Evolutionary conservation across 31 red algal genomes (phyloP), one percentile per base, ranked within the genome.

Genomic region (Porphyra umbilicalis): DNA sequence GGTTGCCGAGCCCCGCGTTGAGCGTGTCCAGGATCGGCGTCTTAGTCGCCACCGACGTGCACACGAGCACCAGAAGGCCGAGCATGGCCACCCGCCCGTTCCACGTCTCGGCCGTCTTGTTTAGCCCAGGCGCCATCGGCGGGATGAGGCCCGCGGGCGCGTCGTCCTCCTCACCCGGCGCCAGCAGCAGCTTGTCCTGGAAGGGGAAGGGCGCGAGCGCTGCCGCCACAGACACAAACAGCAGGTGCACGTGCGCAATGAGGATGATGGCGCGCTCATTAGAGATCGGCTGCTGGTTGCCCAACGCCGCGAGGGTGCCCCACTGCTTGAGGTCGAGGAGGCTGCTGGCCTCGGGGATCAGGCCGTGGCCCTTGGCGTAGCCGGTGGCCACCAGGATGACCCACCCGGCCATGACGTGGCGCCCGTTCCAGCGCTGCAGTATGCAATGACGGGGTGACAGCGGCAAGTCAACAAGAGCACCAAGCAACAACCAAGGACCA

Each of bases 41-140:
- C 76, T 83, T 39, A 6, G 92, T 92, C 14, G 87, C 83, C 9
- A 89, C 82, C 16, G 95, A 77, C 75, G 78, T 77, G 20, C 44
- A 79, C 13, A 90, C 80, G 32, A 98, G 80, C 34, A 79, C 68
- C 37, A 91, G 84, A 42, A 95, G 44, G 6, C 95, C 95, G 15
- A 98, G 87, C 95, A 98, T 98, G 30, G 95, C 92, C 14, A 98
- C 83, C 79, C 95, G 84, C 74, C 87, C 84, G 75, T 98, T 98
- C 86, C 86, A 94, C 39, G 93, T 76, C 90, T 98, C 95, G 6
- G 95, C 95, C 25, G 87, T 83, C 88, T 95, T 94, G 32, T 92
- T 98, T 9, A 98, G 83, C 77, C 95, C 95, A 18, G 81, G 74
- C 39, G 85, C 85, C 57, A 98, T 79, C 16, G 83, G 35, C 4